These are phyloP conservation scores for Metarhizium anisopliae DNA, from an alignment of 2,329 filamentous ascomycete species.

Conservation along the genomic window DNA sequence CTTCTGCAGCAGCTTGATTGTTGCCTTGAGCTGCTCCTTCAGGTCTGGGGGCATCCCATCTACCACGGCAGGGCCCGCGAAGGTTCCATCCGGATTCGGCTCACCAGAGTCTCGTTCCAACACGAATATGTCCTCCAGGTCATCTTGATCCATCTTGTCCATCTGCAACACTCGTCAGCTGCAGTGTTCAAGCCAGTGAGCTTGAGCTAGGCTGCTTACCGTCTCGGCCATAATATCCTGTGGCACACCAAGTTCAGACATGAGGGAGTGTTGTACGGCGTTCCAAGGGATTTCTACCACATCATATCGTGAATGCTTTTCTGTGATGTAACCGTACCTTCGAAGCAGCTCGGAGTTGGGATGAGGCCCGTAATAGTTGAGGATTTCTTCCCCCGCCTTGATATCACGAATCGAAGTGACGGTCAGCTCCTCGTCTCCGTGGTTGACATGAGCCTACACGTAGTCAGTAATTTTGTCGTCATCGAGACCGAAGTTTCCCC, in stretches of 20 bases:
- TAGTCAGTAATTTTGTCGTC: background rate
- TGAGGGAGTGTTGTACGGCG: slow-evolving; percentile 40
- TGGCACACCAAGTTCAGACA: slow-evolving; percentile 27
- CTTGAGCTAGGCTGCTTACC: slow-evolving; percentile 23
- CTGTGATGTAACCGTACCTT: slow-evolving; percentile 80
- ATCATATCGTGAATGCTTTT: slow-evolving; percentile 68
- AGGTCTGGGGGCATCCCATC: slow-evolving; percentile 40
- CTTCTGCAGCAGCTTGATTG: slow-evolving; percentile 42
- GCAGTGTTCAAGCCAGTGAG: background rate
- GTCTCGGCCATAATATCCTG: slow-evolving; percentile 30
- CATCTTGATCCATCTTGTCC: slow-evolving; percentile 47
- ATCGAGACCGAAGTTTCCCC: background rate
- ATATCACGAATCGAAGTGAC: slow-evolving; percentile 67
- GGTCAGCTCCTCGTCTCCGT: slow-evolving; percentile 47
- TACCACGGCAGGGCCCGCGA: slow-evolving; percentile 28
- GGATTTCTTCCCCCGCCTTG: slow-evolving; percentile 62
- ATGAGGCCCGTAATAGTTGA: slow-evolving; percentile 84
- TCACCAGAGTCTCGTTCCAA: slow-evolving; percentile 48
- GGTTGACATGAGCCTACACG: slow-evolving; percentile 42
- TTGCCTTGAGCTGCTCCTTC: slow-evolving; percentile 38
- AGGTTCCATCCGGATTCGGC: slow-evolving; percentile 38
- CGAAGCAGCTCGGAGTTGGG: slow-evolving; percentile 75
- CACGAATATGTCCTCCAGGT: slow-evolving; percentile 68
- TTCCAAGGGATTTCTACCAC: slow-evolving; percentile 69
- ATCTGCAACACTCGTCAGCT: slow-evolving; percentile 24